Percentiles rank a stretch among this genome's conserved stretches.
phyloP scores from a whole-genome alignment of 2,329 filamentous ascomycete genomes.

The Botrytis medusae region DNA sequence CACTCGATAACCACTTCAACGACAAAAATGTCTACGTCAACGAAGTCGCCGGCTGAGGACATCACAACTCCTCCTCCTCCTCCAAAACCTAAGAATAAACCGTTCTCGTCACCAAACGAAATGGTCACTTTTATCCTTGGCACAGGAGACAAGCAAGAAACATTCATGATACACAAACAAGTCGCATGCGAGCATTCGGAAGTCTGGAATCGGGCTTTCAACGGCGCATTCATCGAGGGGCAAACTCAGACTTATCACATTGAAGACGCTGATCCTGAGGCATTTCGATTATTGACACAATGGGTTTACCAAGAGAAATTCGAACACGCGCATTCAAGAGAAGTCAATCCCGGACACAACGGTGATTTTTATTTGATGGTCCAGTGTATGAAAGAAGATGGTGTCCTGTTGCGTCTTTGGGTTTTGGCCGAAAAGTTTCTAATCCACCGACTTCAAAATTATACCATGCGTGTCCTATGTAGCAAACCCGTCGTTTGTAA shows the following conservation, averaged over 20 bases:
- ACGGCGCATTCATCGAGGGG: neutral
- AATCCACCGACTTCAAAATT: neutral
- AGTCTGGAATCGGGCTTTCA: constrained; percentile 17
- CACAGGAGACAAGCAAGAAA: neutral
- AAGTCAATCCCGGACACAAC: accelerated
- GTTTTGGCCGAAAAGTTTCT: constrained; percentile 10
- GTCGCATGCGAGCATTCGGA: constrained; percentile 2
- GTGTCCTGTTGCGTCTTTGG: neutral
- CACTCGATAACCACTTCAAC: neutral
- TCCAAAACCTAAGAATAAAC: too few species aligned
- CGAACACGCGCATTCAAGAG: neutral
- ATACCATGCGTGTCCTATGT: neutral
- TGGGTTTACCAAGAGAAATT: constrained; percentile 3
- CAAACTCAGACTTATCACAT: constrained; percentile 1
- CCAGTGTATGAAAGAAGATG: neutral
- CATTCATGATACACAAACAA: constrained; percentile 6
- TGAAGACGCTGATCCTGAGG: neutral
- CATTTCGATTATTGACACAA: neutral
- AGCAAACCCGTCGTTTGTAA: neutral
- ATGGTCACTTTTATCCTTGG: constrained; percentile 9
- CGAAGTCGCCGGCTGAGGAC: neutral
- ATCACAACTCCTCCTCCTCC: too few species aligned
- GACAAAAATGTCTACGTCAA: neutral
- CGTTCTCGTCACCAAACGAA: constrained; percentile 5
- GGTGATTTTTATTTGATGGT: accelerated